phyloP scores from a whole-genome alignment of 331 rosid genomes.

The Spiraea crenata region DNA sequence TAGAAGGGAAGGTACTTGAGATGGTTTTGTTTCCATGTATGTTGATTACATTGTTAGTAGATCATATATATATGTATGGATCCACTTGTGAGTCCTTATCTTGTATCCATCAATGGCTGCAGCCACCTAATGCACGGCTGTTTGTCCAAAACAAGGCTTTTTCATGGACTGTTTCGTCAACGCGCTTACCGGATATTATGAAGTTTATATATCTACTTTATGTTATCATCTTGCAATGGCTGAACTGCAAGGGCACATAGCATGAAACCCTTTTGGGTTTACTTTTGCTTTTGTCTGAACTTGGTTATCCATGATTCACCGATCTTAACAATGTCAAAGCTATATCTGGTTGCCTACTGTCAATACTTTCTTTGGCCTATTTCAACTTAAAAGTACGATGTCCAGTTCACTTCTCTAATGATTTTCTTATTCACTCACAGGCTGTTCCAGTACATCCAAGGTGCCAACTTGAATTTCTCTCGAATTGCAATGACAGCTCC shows the following conservation, averaged over 20 bases:
- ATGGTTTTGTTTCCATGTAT: neutral
- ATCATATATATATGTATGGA: neutral
- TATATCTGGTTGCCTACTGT: neutral
- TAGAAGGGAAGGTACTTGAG: neutral
- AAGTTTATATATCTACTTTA: neutral
- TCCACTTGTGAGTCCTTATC: neutral
- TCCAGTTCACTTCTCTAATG: neutral
- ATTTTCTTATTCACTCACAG: constrained; percentile 32
- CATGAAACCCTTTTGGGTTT: neutral
- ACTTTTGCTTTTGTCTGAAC: neutral
- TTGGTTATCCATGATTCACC: neutral
- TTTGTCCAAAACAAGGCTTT: neutral
- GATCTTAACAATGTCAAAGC: neutral
- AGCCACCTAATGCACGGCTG: neutral
- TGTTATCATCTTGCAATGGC: no score
- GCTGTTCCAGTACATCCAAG: constrained; percentile 78
- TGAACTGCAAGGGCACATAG: neutral
- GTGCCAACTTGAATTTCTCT: constrained; percentile 82
- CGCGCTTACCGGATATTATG: neutral
- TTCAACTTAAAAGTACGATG: neutral
- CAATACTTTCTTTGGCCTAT: no score
- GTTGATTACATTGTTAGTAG: neutral
- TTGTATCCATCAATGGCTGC: neutral
- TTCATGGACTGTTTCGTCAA: no score
- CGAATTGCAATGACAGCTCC: constrained; percentile 70